Evolutionary conservation across 192 early-diverging fungal genomes (phyloP), one percentile per base, ranked within the genome.

Genomic region (Umbelopsis isabellina): DNA sequence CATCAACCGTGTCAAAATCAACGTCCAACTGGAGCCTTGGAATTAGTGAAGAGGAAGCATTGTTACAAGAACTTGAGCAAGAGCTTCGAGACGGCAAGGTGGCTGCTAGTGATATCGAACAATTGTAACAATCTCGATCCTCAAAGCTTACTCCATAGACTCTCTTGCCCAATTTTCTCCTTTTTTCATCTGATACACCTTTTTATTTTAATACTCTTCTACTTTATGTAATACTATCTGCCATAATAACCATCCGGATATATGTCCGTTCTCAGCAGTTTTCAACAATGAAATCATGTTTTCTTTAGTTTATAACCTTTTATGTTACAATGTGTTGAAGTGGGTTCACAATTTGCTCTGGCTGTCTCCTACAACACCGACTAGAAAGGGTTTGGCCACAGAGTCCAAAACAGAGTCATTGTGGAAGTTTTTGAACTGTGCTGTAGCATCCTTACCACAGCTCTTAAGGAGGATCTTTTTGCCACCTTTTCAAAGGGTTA

Each of bases 391-490:
- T 30, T 61, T 33, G 27, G 55, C 55, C 6, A 61, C 55, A 4
- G 55, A 61, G 27, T 61, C 65, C 10, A 66, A 22, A 2, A 66
- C 46, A 18, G 65, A 35, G 18, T 37, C 46, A 20, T 72, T 46
- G 15, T 65, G 70, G 75, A 94, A 90, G 71, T 91, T 90, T 61
- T 94, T 89, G 76, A 94, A 94, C 11, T 88, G 90, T 67, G 89
- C 89, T 30, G 89, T 89, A 33, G 90, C 87, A 72, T 93, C 90
- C 66, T 76, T 80, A 78, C 92, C 92, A 23, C 87, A 89, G 46
- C 82, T 75, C 82, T 92, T 91, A 33, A 91, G 74, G 55, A 94
- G 83, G 25, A 94, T 90, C 75, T 94, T 91, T 76, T 94, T 91
- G 47, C 95, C 95, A 72, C 95, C 95, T 20, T 89, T 89, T 74